Percentiles rank a stretch among this genome's conserved stretches.
Conservation (phyloP, 306 rosid species). For the Adenanthera pavonina region DNA sequence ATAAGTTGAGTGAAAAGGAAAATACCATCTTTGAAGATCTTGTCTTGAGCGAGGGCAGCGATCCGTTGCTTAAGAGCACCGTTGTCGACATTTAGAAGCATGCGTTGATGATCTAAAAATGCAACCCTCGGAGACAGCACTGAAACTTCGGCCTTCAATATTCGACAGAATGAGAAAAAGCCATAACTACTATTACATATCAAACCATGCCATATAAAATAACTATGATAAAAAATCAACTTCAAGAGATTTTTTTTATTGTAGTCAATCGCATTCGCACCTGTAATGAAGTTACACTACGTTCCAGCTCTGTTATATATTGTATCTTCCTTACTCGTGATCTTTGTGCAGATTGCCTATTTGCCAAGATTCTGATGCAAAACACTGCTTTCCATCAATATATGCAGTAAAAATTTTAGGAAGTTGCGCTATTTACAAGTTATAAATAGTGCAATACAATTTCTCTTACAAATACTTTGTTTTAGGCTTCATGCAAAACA, state of each 20-base stretch:
- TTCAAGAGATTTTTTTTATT: not conserved
- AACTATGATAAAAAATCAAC: not conserved
- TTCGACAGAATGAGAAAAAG: conserved; percentile 10
- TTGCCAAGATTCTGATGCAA: conserved; percentile 80
- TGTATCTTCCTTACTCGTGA: conserved; percentile 97
- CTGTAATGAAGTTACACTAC: conserved; percentile 89
- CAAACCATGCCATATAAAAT: not conserved
- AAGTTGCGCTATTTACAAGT: too few species aligned
- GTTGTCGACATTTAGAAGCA: conserved; percentile 93
- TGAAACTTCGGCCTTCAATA: conserved; percentile 85
- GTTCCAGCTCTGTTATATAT: conserved; percentile 91
- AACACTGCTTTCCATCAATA: not conserved
- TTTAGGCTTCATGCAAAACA: too few species aligned
- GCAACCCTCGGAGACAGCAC: conserved; percentile 91
- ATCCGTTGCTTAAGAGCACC: conserved; percentile 98
- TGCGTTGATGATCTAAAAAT: conserved; percentile 86
- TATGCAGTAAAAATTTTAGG: too few species aligned
- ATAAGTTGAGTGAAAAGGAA: not conserved
- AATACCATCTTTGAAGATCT: conserved; percentile 94
- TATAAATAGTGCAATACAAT: too few species aligned
- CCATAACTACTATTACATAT: not conserved
- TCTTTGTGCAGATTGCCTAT: conserved; percentile 97
- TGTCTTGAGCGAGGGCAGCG: conserved; percentile 92
- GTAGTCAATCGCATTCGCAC: conserved; percentile 45
- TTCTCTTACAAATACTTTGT: too few species aligned